Percentiles rank a stretch among this genome's conserved stretches.
Conservation (phyloP, 2,329 filamentous ascomycete genomes). For the Grosmannia penicillata region DNA sequence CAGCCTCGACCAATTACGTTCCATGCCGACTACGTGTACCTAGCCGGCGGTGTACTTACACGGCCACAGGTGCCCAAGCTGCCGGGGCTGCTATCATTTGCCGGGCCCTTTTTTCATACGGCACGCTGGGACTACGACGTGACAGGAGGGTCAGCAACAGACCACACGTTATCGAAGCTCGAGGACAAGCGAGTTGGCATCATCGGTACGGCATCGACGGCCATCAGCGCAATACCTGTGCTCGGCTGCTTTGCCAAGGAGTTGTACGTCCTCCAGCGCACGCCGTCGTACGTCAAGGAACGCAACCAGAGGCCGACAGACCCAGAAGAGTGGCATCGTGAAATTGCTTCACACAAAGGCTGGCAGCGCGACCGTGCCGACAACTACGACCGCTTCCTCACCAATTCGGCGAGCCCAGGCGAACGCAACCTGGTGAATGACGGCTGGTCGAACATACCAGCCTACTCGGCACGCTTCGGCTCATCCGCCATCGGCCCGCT, state of each 20-base stretch:
- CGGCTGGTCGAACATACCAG: constrained; percentile 27
- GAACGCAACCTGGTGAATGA: constrained; percentile 31
- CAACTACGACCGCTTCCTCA: constrained; percentile 27
- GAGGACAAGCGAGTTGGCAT: constrained; percentile 30
- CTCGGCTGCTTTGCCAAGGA: constrained; percentile 32
- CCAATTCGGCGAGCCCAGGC: constrained; percentile 17
- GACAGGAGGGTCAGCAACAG: constrained; percentile 21
- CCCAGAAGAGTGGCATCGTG: constrained; percentile 17
- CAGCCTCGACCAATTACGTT: constrained; percentile 11
- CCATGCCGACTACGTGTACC: constrained; percentile 23
- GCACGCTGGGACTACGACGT: constrained; percentile 36
- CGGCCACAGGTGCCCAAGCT: constrained; percentile 29
- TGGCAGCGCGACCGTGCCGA: constrained; percentile 32
- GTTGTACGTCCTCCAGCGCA: constrained; percentile 42
- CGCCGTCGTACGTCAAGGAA: constrained; percentile 27
- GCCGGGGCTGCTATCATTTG: constrained; percentile 41
- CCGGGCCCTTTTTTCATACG: constrained; percentile 44
- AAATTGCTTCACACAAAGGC: constrained; percentile 20
- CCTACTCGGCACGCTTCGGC: constrained; percentile 18
- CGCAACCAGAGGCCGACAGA: constrained; percentile 26
- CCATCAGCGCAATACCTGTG: constrained; percentile 27
- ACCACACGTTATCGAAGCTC: constrained; percentile 27
- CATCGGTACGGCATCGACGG: constrained; percentile 35
- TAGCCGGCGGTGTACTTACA: constrained; percentile 24
- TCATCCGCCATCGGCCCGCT: constrained; percentile 10